Evolutionary conservation across 352 stramenopile genomes (phyloP).

Genomic region (Phytopythium helicoides): DNA sequence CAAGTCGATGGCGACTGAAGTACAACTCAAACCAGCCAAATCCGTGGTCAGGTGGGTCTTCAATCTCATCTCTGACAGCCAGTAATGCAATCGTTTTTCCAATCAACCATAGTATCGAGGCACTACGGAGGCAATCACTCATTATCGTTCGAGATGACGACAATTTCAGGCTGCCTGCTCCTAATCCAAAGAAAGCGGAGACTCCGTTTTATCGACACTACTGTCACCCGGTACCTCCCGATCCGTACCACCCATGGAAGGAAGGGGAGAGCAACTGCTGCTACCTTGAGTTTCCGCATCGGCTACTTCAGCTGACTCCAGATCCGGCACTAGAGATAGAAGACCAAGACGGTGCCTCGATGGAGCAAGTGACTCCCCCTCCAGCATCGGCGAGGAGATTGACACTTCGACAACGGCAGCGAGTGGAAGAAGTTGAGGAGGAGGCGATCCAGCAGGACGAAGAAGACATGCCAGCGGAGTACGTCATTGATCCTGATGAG

Average conservation of each 20-base stretch:
- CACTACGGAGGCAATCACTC: neutral
- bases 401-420: neutral
- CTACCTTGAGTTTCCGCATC: neutral
- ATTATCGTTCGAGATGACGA: slow-evolving; percentile 5
- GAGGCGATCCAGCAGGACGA: slow-evolving; percentile 3
- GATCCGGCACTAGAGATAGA: neutral
- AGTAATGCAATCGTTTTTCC: neutral
- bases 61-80: neutral
- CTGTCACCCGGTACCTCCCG: slow-evolving; percentile 3
- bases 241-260: slow-evolving; percentile 1
- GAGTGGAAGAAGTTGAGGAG: neutral
- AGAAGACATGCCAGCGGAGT: neutral
- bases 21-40: neutral
- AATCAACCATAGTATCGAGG: neutral
- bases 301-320: neutral
- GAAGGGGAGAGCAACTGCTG: slow-evolving; percentile 4
- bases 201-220: slow-evolving; percentile 5
- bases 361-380: too few species aligned
- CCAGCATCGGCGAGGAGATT: neutral
- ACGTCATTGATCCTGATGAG: neutral
- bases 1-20: slow-evolving; percentile 1
- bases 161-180: neutral
- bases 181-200: neutral
- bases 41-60: neutral
- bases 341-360: neutral